A percentile compares a stretch with the other conserved stretches of the same genome.
Evolutionary conservation across 768 basidiomycete genomes (phyloP).

Genomic region (Amanita exitialis): DNA sequence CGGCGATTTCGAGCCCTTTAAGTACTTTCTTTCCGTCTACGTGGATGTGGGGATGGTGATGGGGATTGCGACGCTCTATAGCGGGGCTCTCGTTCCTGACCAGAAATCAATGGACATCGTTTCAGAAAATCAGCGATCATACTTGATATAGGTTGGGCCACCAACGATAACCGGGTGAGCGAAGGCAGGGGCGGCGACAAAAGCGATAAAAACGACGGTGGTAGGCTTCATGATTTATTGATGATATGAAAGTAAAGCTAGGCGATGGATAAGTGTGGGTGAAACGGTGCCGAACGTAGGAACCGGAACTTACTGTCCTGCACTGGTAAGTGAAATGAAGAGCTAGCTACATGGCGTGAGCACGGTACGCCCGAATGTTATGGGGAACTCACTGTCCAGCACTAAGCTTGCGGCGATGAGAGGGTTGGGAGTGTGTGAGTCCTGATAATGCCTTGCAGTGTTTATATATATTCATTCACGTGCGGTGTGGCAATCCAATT

Average conservation of each 20-base stretch:
- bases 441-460: too few relatives aligned
- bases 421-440: neutral
- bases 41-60: too few relatives aligned
- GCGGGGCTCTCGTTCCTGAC: too few relatives aligned
- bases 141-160: neutral
- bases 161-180: neutral
- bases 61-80: too few relatives aligned
- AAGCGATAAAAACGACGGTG: neutral
- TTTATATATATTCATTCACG: too few relatives aligned
- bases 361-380: neutral
- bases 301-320: neutral
- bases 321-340: neutral
- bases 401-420: neutral
- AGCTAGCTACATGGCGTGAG: neutral
- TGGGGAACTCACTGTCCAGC: slow-evolving; percentile 3
- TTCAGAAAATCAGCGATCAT: too few relatives aligned
- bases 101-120: too few relatives aligned
- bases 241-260: neutral
- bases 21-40: too few relatives aligned
- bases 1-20: too few relatives aligned
- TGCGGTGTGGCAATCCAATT: too few relatives aligned
- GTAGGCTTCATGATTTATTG: neutral
- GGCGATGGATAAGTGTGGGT: too few relatives aligned
- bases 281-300: neutral
- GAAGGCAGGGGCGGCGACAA: neutral